Evolutionary conservation across 2,329 filamentous ascomycete species (phyloP).

Genomic region (Xylariaceae sp.): DNA sequence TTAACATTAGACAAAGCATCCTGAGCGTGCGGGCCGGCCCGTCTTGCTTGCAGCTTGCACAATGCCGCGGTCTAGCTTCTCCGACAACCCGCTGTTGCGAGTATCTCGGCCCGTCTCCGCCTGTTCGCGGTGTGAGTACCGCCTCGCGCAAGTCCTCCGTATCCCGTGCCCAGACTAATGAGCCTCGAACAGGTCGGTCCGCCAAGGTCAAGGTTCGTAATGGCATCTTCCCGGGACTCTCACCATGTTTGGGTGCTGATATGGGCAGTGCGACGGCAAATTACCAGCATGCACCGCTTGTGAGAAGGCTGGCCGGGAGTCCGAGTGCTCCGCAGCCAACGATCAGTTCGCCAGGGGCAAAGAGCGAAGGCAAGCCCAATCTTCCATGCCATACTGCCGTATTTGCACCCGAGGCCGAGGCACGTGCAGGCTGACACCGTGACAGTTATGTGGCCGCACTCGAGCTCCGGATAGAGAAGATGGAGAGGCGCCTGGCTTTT

Average conservation of each 20-base stretch:
- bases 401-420: neutral
- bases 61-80: slow-evolving; percentile 41
- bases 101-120: slow-evolving; percentile 77
- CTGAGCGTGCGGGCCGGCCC: neutral
- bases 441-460: slow-evolving; percentile 84
- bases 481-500: slow-evolving; percentile 72
- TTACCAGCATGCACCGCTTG: slow-evolving; percentile 92
- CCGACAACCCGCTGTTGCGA: slow-evolving; percentile 56
- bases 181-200: slow-evolving; percentile 55
- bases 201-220: slow-evolving; percentile 79
- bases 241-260: slow-evolving; percentile 10
- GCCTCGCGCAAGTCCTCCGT: neutral
- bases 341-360: slow-evolving; percentile 95
- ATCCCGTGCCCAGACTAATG: slow-evolving; percentile 17
- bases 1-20: neutral
- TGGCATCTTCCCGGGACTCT: slow-evolving; percentile 1
- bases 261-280: slow-evolving; percentile 78
- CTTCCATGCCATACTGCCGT: neutral
- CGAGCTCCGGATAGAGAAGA: slow-evolving; percentile 84
- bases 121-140: slow-evolving; percentile 64
- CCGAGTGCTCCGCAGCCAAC: slow-evolving; percentile 88
- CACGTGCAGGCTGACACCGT: slow-evolving; percentile 1
- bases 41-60: slow-evolving; percentile 2
- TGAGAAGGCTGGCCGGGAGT: slow-evolving; percentile 81
- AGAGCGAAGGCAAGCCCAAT: slow-evolving; percentile 65